These are phyloP conservation scores for Teratosphaeriaceae sp. DNA, from an alignment of 2,329 filamentous ascomycete genomes.

Conservation along the genomic window DNA sequence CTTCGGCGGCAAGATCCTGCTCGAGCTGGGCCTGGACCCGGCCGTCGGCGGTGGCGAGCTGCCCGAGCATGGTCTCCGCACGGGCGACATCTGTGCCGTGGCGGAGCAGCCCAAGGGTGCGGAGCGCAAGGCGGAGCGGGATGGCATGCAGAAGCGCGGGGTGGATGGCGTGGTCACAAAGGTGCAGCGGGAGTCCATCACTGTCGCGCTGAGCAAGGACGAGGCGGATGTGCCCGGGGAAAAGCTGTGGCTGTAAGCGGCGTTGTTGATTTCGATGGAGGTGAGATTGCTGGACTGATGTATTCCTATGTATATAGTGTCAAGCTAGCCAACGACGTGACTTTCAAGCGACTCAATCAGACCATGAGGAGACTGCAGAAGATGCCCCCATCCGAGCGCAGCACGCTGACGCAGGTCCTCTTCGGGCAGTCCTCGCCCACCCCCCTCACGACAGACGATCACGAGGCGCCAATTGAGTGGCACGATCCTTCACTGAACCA, in stretches of 20 bases:
- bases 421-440: constrained; percentile 53
- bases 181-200: constrained; percentile 52
- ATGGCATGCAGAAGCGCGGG: constrained; percentile 62
- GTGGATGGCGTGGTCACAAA: constrained; percentile 64
- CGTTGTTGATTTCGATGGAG: no score
- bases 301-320: constrained; percentile 39
- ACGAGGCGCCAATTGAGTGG: constrained; percentile 43
- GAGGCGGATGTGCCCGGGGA: constrained; percentile 43
- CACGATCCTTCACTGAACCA: constrained; percentile 52
- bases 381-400: constrained; percentile 49
- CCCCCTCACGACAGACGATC: constrained; percentile 38
- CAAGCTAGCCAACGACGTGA: constrained; percentile 61
- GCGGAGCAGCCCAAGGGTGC: constrained; percentile 65
- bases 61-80: constrained; percentile 67
- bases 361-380: constrained; percentile 56
- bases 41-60: constrained; percentile 51
- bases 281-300: constrained; percentile 26
- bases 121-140: constrained; percentile 66
- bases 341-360: constrained; percentile 59
- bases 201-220: constrained; percentile 64
- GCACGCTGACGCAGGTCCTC: constrained; percentile 52
- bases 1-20: constrained; percentile 80
- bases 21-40: constrained; percentile 71
- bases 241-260: constrained; percentile 57
- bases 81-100: constrained; percentile 71